phyloP scores from a whole-genome alignment of 2,329 filamentous ascomycete species.

The Teratosphaeria gauchensis region DNA sequence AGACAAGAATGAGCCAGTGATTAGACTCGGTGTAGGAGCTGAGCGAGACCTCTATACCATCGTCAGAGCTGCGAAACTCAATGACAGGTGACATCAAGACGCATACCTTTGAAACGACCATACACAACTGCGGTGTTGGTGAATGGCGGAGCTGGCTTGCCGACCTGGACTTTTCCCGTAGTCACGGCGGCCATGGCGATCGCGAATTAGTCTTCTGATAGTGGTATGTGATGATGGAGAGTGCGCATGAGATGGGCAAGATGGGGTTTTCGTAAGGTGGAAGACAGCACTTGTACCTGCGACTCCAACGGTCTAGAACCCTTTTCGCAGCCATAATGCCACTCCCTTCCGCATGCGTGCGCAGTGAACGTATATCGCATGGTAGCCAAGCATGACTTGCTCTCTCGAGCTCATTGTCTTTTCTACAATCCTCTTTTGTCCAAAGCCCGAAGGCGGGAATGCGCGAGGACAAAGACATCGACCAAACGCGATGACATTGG shows the following conservation, averaged over 20 bases:
- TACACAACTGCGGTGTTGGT: slow-evolving; percentile 20
- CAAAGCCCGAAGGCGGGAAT: not conserved
- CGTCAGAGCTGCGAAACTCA: not conserved
- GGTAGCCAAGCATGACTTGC: not conserved
- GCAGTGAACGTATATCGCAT: not conserved
- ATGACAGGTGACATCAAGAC: not conserved
- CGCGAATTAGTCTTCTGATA: not conserved
- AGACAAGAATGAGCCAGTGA: slow-evolving; percentile 54
- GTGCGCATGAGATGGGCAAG: not conserved
- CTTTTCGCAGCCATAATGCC: not conserved
- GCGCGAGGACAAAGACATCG: not conserved
- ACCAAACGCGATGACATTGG: not conserved
- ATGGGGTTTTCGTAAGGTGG: not conserved
- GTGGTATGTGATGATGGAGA: not conserved
- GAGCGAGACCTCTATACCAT: slow-evolving; percentile 18
- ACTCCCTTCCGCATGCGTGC: not conserved
- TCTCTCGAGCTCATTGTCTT: not conserved
- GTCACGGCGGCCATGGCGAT: not conserved
- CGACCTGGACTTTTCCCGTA: slow-evolving; percentile 13
- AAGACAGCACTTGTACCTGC: not conserved
- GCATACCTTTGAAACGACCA: slow-evolving; percentile 21
- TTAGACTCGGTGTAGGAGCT: slow-evolving; percentile 25
- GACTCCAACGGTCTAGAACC: not conserved
- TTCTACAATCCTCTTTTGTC: not conserved
- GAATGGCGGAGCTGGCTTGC: slow-evolving; percentile 21